Evolutionary conservation across 2,329 filamentous ascomycete genomes (phyloP).

Genomic region (Ophiostoma tasmaniense): DNA sequence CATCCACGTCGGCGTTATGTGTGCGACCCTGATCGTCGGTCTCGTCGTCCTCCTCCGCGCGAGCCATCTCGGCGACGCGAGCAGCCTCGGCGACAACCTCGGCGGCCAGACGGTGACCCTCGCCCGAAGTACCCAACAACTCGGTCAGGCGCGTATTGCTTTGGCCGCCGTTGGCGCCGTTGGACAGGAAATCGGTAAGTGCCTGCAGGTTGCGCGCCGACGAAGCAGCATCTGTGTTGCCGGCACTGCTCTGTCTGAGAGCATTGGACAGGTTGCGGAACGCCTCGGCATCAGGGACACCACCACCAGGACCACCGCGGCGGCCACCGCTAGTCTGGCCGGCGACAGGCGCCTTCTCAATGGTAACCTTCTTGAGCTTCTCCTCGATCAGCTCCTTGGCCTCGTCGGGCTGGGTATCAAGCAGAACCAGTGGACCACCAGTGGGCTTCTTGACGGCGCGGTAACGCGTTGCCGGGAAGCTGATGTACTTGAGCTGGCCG

Average conservation of each 20-base stretch:
- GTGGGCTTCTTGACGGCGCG: constrained; percentile 89
- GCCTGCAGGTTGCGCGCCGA: constrained; percentile 7
- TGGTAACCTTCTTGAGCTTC: constrained; percentile 75
- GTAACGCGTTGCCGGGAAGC: constrained; percentile 82
- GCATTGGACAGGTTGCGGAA: constrained; percentile 18
- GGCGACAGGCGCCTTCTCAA: constrained; percentile 52
- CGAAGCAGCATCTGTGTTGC: constrained; percentile 24
- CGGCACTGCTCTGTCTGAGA: constrained; percentile 26
- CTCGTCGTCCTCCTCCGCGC: constrained; percentile 19
- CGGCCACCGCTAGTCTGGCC: constrained; percentile 24
- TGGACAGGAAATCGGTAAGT: background rate
- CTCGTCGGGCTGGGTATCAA: constrained; percentile 73
- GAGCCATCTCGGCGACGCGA: constrained; percentile 16
- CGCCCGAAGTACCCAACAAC: constrained; percentile 8
- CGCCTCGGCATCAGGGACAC: constrained; percentile 11
- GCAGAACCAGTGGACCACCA: constrained; percentile 83
- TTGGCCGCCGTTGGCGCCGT: constrained; percentile 17
- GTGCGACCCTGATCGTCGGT: background rate
- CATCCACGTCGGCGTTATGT: constrained; percentile 58
- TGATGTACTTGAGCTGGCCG: constrained; percentile 89
- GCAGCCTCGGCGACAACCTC: constrained; percentile 18
- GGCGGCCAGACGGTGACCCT: background rate
- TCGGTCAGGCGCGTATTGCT: constrained; percentile 7
- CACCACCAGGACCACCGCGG: constrained; percentile 15
- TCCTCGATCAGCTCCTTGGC: constrained; percentile 77